Conservation (phyloP, 257 asterid genomes). For the Solanum piurae region DNA sequence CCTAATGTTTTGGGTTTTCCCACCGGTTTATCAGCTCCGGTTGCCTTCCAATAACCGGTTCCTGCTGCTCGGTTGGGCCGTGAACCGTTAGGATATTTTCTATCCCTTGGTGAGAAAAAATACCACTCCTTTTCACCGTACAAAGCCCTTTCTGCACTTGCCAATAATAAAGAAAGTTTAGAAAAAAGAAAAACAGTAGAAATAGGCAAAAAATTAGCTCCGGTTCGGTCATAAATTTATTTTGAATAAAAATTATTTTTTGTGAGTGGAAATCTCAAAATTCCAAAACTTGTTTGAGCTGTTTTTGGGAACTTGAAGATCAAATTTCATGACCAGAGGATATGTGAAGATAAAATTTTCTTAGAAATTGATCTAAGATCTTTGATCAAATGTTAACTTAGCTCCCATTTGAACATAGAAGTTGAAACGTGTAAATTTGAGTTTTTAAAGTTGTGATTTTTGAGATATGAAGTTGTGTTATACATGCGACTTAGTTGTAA, state of each 20-base stretch:
- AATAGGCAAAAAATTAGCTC: not conserved
- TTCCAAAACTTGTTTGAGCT: not conserved
- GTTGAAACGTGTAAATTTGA: not conserved
- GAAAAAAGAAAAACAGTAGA: not conserved
- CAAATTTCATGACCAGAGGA: not conserved
- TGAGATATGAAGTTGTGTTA: not conserved
- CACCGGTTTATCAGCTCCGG: slow-evolving; percentile 71
- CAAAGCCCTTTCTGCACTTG: slow-evolving; percentile 30
- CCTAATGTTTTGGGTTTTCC: slow-evolving; percentile 50
- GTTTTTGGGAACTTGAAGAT: not conserved
- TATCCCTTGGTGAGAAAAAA: slow-evolving; percentile 58
- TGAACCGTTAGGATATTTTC: slow-evolving; percentile 69
- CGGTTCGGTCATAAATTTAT: no score
- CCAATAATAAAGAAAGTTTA: not conserved
- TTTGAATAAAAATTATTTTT: no score
- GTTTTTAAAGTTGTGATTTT: not conserved
- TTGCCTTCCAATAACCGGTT: slow-evolving; percentile 64
- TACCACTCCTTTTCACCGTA: slow-evolving; percentile 73
- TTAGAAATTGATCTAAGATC: not conserved
- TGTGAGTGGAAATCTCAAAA: not conserved
- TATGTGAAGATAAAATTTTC: not conserved
- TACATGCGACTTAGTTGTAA: not conserved
- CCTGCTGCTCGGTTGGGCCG: slow-evolving; percentile 65
- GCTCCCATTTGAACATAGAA: not conserved
- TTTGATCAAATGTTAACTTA: not conserved